phyloP scores from a whole-genome alignment of 805 yeast species.

The Saitoella complicata region DNA sequence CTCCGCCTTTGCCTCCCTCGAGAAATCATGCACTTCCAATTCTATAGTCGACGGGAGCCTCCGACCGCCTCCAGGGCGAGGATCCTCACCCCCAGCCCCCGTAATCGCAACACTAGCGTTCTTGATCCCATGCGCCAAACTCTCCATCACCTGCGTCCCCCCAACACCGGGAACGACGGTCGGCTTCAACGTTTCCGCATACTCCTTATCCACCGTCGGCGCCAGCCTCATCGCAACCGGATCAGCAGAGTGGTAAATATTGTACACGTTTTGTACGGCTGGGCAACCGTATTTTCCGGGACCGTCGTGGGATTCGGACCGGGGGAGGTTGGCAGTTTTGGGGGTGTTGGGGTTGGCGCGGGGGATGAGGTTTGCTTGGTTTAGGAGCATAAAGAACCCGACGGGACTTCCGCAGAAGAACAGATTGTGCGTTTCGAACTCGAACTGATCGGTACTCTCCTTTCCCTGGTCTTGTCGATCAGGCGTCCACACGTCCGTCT shows the following conservation, averaged over 20 bases:
- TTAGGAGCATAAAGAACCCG: slow-evolving; percentile 43
- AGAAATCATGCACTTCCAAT: slow-evolving; percentile 14
- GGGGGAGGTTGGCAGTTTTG: background rate
- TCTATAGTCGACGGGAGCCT: slow-evolving; percentile 8
- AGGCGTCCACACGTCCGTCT: slow-evolving; percentile 2
- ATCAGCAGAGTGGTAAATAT: slow-evolving; percentile 77
- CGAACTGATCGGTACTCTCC: slow-evolving; percentile 29
- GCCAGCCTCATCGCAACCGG: slow-evolving; percentile 81
- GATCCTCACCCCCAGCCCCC: background rate
- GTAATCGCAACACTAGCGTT: background rate
- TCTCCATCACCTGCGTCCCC: background rate
- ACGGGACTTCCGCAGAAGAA: slow-evolving; percentile 79
- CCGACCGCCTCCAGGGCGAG: background rate
- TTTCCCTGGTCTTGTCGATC: slow-evolving; percentile 1
- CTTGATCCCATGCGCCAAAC: background rate
- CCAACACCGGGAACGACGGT: slow-evolving; percentile 16
- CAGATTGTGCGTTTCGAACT: slow-evolving; percentile 56
- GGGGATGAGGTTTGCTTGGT: slow-evolving; percentile 17
- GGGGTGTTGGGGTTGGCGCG: slow-evolving; percentile 7
- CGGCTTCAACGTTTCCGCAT: slow-evolving; percentile 16
- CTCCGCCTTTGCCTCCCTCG: slow-evolving; percentile 17
- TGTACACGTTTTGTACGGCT: slow-evolving; percentile 55
- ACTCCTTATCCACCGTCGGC: slow-evolving; percentile 44
- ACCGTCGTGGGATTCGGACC: slow-evolving; percentile 23
- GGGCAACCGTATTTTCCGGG: slow-evolving; percentile 32